A percentile compares a stretch with the other conserved stretches of the same genome.
phyloP scores from a whole-genome alignment of 1,284 basidiomycete species.

The Flammula alnicola region DNA sequence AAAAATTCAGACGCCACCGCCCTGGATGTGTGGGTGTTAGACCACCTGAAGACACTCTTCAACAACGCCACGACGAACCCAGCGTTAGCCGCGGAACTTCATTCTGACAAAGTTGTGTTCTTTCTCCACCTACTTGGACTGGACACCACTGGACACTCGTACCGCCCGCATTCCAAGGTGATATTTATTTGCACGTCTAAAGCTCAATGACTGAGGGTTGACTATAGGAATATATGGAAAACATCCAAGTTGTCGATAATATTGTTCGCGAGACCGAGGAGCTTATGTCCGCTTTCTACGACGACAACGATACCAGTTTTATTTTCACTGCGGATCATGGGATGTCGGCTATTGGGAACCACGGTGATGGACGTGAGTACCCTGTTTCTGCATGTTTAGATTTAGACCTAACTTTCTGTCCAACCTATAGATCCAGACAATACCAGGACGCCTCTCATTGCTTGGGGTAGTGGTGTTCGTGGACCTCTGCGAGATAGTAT shows the following conservation, averaged over 20 bases:
- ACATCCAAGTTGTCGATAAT: slow-evolving; percentile 81
- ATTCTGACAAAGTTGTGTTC: slow-evolving; percentile 69
- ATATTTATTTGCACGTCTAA: neutral
- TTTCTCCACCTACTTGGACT: slow-evolving; percentile 87
- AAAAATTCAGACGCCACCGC: slow-evolving; percentile 68
- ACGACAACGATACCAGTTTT: slow-evolving; percentile 74
- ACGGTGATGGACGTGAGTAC: slow-evolving; percentile 81
- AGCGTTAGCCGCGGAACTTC: slow-evolving; percentile 53
- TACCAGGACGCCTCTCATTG: slow-evolving; percentile 85
- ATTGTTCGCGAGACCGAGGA: slow-evolving; percentile 75
- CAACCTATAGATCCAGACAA: slow-evolving; percentile 76
- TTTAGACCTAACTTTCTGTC: slow-evolving; percentile 9
- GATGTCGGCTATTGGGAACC: slow-evolving; percentile 89
- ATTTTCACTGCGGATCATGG: slow-evolving; percentile 92
- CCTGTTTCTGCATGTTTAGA: neutral
- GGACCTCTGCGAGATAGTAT: slow-evolving; percentile 60
- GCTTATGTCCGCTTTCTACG: slow-evolving; percentile 69
- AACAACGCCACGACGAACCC: slow-evolving; percentile 62
- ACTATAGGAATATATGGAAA: slow-evolving; percentile 81
- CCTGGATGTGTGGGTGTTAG: slow-evolving; percentile 82
- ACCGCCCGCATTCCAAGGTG: slow-evolving; percentile 82
- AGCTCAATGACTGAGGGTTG: neutral
- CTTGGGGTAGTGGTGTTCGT: slow-evolving; percentile 82
- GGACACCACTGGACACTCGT: slow-evolving; percentile 89
- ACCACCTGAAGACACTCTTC: slow-evolving; percentile 65